Percentiles rank a stretch among this genome's conserved stretches.
Evolutionary conservation across 2,329 filamentous ascomycete genomes (phyloP).

Genomic region (Cordyceps cateniannulata): DNA sequence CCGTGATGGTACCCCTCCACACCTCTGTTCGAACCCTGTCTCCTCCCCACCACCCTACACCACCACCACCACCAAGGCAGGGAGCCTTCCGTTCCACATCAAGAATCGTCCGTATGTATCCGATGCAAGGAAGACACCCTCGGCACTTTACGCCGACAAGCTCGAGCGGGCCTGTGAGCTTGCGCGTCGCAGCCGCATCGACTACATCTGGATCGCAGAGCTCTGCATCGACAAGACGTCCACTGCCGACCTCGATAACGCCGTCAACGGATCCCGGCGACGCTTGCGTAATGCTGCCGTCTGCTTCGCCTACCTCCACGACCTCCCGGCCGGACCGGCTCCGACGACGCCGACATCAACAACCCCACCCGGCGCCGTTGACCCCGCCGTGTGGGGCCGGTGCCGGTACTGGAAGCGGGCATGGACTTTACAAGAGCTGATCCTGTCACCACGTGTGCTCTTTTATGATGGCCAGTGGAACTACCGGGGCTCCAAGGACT

Average conservation of each 20-base stretch:
- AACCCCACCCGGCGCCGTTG: neutral
- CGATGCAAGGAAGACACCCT: too few relatives aligned
- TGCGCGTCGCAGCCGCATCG: neutral
- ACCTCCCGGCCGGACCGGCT: too few relatives aligned
- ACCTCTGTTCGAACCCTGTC: neutral
- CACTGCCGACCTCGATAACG: conserved; percentile 3
- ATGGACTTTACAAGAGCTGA: conserved; percentile 10
- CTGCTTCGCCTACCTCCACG: conserved; percentile 3
- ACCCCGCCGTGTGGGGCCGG: neutral
- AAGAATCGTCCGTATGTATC: too few relatives aligned
- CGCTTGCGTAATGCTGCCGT: neutral
- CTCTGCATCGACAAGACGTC: conserved; percentile 9
- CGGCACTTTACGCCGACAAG: too few relatives aligned
- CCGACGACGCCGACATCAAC: neutral
- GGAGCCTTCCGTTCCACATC: too few relatives aligned
- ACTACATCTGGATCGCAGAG: conserved; percentile 8
- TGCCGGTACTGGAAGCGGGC: conserved; percentile 10
- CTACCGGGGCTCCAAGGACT: conserved; percentile 7
- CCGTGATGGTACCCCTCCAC: neutral
- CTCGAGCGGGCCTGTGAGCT: neutral
- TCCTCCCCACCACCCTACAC: neutral
- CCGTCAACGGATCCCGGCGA: conserved; percentile 5
- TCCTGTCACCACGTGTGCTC: neutral
- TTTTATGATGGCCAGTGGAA: conserved; percentile 8
- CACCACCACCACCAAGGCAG: neutral